Evolutionary conservation across 345 rosid genomes (phyloP), one percentile per base, ranked within the genome.

Genomic region (Xanthoceras sorbifolium): DNA sequence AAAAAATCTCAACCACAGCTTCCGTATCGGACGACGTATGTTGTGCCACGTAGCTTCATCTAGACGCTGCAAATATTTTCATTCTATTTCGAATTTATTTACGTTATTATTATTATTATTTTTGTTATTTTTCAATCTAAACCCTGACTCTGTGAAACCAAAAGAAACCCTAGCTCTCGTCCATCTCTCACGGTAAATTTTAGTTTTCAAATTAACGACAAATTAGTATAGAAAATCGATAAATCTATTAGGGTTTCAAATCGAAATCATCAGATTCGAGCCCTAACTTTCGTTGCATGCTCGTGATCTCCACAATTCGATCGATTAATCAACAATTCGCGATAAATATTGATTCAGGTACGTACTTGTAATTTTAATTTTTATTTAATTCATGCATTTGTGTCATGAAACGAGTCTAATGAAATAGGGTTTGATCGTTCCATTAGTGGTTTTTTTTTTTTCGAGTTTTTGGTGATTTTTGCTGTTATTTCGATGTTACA

Each of bases 161-260:
- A 80, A 89, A 72, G 90, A 88, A 88, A 85, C 94, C 93, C 92
- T 87, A 85, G 90, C 83, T 73, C 85, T 67, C 67, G 54, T 72
- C 86, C 87, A 76, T 86, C 82, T 81, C 83, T 81, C 64, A 57
- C 87, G 83, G 86, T 84, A 64, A 77, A 82, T 81, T 72, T 72
- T 70, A 31, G 42, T 29, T 62, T 67, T 34, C 79, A 78, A 80
- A 81, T 84, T 80, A 72, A 71, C 73, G 60, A 64, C 69, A 83
- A 79, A 85, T 74, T 78, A 76, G 75, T 75, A 54, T 36, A 34
- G 61, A 79, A 74, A 87, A 67, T 81, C 77, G 63, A 71, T 73
- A 60, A 85, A 69, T 86, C 65, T 42, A 3, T 79, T 46, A 29
- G 77, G 87, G 82, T 82, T 85, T 87, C 82, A 78, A 76, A 73